phyloP scores from a whole-genome alignment of 75 land plant species.

The Pinus albicaulis region DNA sequence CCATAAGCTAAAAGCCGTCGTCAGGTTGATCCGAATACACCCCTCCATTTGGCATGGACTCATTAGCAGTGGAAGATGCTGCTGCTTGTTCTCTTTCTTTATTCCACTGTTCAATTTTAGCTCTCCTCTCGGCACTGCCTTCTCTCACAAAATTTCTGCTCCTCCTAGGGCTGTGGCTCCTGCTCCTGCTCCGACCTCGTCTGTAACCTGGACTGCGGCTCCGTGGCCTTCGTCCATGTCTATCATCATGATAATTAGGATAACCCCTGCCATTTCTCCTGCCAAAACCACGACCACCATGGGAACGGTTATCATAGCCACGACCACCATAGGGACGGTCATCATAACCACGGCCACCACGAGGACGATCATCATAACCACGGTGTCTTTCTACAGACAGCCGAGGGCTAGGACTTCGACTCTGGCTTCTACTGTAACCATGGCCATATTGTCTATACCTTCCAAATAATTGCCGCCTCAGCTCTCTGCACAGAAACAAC shows the following conservation, averaged over 20 bases:
- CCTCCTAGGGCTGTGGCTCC: constrained; percentile 32
- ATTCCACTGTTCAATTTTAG: constrained; percentile 87
- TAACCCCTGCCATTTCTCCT: constrained; percentile 32
- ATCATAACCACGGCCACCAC: constrained; percentile 28
- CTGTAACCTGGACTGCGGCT: constrained; percentile 36
- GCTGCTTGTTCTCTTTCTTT: constrained; percentile 66
- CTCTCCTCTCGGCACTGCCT: constrained; percentile 82
- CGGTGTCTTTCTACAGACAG: constrained; percentile 17
- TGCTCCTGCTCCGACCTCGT: constrained; percentile 1
- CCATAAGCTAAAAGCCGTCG: not conserved
- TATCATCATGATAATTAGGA: constrained; percentile 4
- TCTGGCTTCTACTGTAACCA: constrained; percentile 28
- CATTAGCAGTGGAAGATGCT: constrained; percentile 4
- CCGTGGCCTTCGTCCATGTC: not conserved
- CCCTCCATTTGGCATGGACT: not conserved
- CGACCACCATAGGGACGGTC: constrained; percentile 26
- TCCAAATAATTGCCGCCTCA: constrained; percentile 67
- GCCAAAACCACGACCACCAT: constrained; percentile 28
- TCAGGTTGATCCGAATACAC: constrained; percentile 2
- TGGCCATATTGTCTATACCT: constrained; percentile 34
- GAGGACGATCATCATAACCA: constrained; percentile 19
- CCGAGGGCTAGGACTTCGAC: constrained; percentile 49
- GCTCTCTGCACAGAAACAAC: constrained; percentile 25
- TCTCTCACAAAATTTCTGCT: constrained; percentile 45
- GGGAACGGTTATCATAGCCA: constrained; percentile 31